A percentile compares a stretch with the other conserved stretches of the same genome.
phyloP scores from a whole-genome alignment of 208 protist species.

The Trichomonas tenax region DNA sequence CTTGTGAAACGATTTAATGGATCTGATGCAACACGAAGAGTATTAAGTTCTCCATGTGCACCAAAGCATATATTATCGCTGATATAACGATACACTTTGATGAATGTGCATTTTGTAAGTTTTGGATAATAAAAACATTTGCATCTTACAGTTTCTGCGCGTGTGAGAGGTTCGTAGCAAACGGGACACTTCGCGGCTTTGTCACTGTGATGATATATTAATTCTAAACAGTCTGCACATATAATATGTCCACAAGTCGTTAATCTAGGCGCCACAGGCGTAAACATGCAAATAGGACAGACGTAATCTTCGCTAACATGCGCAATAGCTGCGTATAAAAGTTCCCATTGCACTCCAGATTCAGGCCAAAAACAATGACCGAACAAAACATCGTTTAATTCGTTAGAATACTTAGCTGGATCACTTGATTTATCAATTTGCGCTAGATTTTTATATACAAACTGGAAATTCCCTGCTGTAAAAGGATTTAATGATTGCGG shows the following conservation, averaged over 20 bases:
- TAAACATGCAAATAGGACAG: not conserved
- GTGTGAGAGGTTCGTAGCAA: not conserved
- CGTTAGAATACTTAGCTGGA: not conserved
- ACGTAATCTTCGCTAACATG: not conserved
- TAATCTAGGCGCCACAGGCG: not conserved
- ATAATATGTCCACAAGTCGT: constrained; percentile 2
- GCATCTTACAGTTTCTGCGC: not conserved
- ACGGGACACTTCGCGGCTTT: not conserved
- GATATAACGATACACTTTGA: not conserved
- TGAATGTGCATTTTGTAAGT: not conserved
- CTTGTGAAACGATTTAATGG: not conserved
- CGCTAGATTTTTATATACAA: not conserved
- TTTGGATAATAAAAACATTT: not conserved
- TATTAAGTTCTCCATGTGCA: not conserved
- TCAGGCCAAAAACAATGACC: not conserved
- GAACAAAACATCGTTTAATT: constrained; percentile 1
- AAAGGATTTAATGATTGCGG: not conserved
- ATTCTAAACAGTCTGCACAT: not conserved
- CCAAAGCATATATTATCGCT: not conserved
- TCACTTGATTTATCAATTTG: not conserved
- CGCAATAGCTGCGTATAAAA: not conserved
- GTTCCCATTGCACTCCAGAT: not conserved
- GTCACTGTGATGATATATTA: not conserved
- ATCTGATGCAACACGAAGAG: not conserved
- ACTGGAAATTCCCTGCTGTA: not conserved